Base-by-base conservation (phyloP, 345 rosid species). In the Brassica rapa region DNA sequence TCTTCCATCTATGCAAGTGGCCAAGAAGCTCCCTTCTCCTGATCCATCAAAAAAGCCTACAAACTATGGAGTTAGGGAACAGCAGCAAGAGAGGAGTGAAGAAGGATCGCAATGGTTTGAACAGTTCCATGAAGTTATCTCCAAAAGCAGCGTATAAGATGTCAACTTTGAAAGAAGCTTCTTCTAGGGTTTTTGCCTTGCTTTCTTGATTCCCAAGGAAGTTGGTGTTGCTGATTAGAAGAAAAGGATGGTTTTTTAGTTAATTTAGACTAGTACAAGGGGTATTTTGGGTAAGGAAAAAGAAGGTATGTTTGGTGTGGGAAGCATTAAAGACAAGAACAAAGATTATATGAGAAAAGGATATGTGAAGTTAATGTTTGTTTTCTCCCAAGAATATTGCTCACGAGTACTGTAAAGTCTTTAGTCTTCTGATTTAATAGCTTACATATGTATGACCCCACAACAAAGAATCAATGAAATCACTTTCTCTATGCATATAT, bases 51-150 rank as follows among this genome's bases (percentile, higher is more conserved):
- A 77, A 86, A 74, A 55, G 85, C 81, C 60, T 82, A 77, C 51
- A 82, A 85, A 83, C 62, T 77, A 80, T 56, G 85, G 70, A 61
- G 76, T 10, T 39, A 84, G 66, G 35, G 83, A 68, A 21, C 71
- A 51, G 2, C 29, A 70, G 24, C 82, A 72, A 33, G 73, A 66
- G 35, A 55, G 32, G 24, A 46, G 25, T 25, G 74, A 33, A 75
- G 39, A 87, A 85, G 65, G 78, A 76, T 78, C 89, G 0, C 90
- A 87, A 61, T 93, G 98, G 98, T 84, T 89, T 78, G 87, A 84
- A 63, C 82, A 85, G 70, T 91, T 89, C 66, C 80, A 83, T 4
- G 98, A 93, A 80, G 90, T 74, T 2, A 81, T 91, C 63, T 93
- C 97, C 0, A 91, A 89, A 79, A 89, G 87, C 71, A 87, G 93